Evolutionary conservation across 768 basidiomycete species (phyloP).

Genomic region (Suillus americanus): DNA sequence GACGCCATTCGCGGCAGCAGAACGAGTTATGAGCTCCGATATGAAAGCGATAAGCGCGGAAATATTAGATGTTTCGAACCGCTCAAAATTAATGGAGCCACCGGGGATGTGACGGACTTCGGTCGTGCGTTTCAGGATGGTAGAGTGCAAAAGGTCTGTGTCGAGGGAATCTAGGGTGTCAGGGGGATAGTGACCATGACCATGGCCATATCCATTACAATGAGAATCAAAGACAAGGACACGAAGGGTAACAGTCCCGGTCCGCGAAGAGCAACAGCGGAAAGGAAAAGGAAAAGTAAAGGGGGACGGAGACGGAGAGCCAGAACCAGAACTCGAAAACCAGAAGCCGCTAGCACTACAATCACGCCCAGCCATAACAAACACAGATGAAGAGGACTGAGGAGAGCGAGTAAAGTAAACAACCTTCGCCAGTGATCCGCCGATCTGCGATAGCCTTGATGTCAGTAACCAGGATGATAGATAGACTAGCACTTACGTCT

Average conservation of each 20-base stretch:
- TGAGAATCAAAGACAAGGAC: no score
- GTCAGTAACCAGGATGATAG: conserved; percentile 6
- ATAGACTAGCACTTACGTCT: conserved; percentile 63
- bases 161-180: conserved; percentile 35
- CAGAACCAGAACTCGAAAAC: conserved; percentile 37
- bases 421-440: conserved; percentile 95
- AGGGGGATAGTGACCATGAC: conserved; percentile 18
- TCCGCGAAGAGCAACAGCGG: no score
- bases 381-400: conserved; percentile 78
- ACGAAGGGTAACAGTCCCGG: no score
- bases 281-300: no score
- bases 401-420: conserved; percentile 97
- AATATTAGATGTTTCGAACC: conserved; percentile 93
- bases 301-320: conserved; percentile 33
- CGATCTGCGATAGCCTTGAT: conserved; percentile 58
- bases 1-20: conserved; percentile 83
- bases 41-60: conserved; percentile 84
- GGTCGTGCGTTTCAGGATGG: conserved; percentile 66
- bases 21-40: conserved; percentile 80
- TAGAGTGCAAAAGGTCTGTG: conserved; percentile 53
- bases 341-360: conserved; percentile 44
- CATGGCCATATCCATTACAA: conserved; percentile 24
- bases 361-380: conserved; percentile 57
- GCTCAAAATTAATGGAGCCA: conserved; percentile 95
- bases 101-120: conserved; percentile 78